These are phyloP conservation scores for Pseudoturritis turrita DNA, from an alignment of 345 rosid genomes.

Conservation along the genomic window DNA sequence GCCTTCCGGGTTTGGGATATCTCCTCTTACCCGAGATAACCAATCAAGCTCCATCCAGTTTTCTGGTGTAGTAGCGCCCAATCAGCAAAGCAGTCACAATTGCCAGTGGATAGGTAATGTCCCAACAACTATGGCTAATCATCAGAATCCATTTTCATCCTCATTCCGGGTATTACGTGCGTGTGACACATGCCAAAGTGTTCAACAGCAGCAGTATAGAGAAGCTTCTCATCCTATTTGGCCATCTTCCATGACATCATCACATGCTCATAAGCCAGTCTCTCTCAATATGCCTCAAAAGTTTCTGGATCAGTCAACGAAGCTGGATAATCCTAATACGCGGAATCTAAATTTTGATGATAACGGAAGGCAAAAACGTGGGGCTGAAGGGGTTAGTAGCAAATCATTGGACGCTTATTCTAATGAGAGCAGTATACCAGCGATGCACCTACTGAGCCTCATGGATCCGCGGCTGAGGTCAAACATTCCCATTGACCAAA, in stretches of 20 bases:
- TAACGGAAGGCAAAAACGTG: slow-evolving; percentile 31
- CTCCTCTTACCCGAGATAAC: slow-evolving; percentile 41
- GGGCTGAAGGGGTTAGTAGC: slow-evolving; percentile 38
- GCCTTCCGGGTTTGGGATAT: slow-evolving; percentile 29
- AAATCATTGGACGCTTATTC: slow-evolving; percentile 49
- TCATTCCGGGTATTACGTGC: slow-evolving; percentile 32
- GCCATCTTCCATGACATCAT: slow-evolving; percentile 36
- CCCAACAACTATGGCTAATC: slow-evolving; percentile 25
- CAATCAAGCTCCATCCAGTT: slow-evolving; percentile 36
- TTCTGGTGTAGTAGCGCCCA: slow-evolving; percentile 35
- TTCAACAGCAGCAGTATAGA: slow-evolving; percentile 36
- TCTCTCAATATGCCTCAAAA: slow-evolving; percentile 28
- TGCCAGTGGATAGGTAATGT: slow-evolving; percentile 40
- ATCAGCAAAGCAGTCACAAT: slow-evolving; percentile 34
- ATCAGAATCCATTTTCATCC: slow-evolving; percentile 27
- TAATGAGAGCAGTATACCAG: slow-evolving; percentile 72
- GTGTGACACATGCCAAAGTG: slow-evolving; percentile 44
- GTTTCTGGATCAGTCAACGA: slow-evolving; percentile 31
- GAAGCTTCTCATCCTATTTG: slow-evolving; percentile 39
- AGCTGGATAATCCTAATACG: slow-evolving; percentile 30
- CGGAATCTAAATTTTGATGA: slow-evolving; percentile 31
- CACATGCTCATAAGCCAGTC: slow-evolving; percentile 30
- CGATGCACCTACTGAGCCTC: slow-evolving; percentile 89
- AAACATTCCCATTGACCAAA: slow-evolving; percentile 38
- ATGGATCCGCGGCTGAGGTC: slow-evolving; percentile 72